These are phyloP conservation scores for Rusavskia elegans DNA, from an alignment of 495 filamentous ascomycete species.

Conservation along the genomic window DNA sequence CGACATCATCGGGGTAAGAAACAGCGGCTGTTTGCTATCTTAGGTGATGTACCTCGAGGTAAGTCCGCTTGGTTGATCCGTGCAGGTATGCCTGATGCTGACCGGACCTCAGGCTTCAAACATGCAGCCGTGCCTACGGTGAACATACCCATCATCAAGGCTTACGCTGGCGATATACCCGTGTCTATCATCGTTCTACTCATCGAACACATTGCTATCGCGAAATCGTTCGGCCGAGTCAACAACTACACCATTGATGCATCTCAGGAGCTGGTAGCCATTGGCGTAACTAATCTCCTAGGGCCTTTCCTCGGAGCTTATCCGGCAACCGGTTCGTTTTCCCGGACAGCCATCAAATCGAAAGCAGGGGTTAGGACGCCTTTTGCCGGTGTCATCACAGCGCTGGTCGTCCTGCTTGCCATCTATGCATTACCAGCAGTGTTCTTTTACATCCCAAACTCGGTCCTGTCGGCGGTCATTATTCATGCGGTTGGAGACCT, in stretches of 20 bases:
- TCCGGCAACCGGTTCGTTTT: conserved; percentile 92
- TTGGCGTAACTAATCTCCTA: conserved; percentile 81
- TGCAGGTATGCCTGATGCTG: not conserved
- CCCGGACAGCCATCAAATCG: conserved; percentile 92
- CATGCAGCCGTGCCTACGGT: conserved; percentile 63
- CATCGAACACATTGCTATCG: conserved; percentile 95
- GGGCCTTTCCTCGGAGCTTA: conserved; percentile 91
- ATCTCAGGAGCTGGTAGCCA: conserved; percentile 91
- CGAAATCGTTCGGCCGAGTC: conserved; percentile 90
- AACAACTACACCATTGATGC: conserved; percentile 99
- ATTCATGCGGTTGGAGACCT: conserved; percentile 95
- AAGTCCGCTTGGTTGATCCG: not conserved
- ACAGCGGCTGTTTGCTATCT: conserved; percentile 41
- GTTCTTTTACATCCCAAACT: conserved; percentile 88
- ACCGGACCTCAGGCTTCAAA: conserved; percentile 43
- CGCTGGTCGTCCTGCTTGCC: conserved; percentile 74
- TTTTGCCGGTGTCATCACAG: conserved; percentile 83
- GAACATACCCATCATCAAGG: conserved; percentile 41
- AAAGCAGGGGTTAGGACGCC: conserved; percentile 94
- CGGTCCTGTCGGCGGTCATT: conserved; percentile 80
- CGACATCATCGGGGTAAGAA: conserved; percentile 31
- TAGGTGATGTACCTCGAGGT: conserved; percentile 67
- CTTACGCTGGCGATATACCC: conserved; percentile 50
- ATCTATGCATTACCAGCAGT: conserved; percentile 85
- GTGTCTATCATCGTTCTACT: conserved; percentile 81